Conservation (phyloP, 1,284 basidiomycete species). For the Sutorius eximius region DNA sequence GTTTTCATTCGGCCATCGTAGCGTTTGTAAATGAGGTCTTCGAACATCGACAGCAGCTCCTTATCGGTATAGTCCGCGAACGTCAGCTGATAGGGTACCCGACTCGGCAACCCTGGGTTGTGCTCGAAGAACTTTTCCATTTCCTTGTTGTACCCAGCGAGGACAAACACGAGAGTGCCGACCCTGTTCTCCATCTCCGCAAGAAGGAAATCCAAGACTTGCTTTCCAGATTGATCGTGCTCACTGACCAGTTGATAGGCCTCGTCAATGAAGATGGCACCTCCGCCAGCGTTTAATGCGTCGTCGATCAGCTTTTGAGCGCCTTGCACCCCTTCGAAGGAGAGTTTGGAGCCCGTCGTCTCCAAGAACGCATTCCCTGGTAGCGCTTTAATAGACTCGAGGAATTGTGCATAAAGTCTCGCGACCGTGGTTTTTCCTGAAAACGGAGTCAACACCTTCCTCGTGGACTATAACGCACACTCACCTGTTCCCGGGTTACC, state of each 20-base stretch:
- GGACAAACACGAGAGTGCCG: not conserved
- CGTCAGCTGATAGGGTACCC: not conserved
- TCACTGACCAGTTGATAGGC: not conserved
- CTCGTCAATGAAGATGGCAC: not conserved
- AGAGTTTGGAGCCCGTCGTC: not conserved
- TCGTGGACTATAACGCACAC: not conserved
- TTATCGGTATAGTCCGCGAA: not conserved
- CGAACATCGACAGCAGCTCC: not conserved
- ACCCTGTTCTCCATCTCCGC: not conserved
- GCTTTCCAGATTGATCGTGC: not conserved
- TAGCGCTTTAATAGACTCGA: not conserved
- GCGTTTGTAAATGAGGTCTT: not conserved
- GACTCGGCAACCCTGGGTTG: not conserved
- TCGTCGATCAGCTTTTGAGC: not conserved
- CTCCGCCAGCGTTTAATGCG: not conserved
- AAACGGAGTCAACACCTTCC: not conserved
- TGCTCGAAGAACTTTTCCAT: not conserved
- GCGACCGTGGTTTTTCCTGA: not conserved
- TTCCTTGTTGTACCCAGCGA: not conserved
- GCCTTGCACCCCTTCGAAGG: not conserved
- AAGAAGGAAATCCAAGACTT: not conserved
- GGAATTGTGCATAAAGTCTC: not conserved
- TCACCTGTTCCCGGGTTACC: conserved; percentile 61
- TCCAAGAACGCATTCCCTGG: not conserved
- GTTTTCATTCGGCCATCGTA: not conserved